Percentiles rank a stretch among this genome's conserved stretches.
These are phyloP conservation scores for Cephaloascus albidus DNA, from an alignment of 805 yeast species.

Conservation along the genomic window DNA sequence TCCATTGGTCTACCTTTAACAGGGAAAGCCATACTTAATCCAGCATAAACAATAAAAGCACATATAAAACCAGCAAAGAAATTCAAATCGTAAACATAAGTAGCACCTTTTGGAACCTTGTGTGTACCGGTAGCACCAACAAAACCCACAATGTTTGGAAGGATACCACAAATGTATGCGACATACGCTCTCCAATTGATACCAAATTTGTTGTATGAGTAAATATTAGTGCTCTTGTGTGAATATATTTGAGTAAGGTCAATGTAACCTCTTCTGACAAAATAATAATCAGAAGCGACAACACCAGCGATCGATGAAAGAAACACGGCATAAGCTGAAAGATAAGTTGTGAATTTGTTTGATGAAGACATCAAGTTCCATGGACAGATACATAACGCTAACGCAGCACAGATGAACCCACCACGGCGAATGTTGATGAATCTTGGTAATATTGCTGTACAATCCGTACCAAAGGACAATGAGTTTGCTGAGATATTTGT, in stretches of 20 bases:
- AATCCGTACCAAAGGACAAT: conserved; percentile 64
- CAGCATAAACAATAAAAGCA: conserved; percentile 45
- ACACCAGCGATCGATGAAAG: conserved; percentile 79
- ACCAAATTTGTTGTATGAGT: conserved; percentile 56
- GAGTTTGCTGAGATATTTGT: conserved; percentile 70
- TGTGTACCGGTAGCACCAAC: conserved; percentile 73
- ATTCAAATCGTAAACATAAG: conserved; percentile 60
- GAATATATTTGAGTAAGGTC: conserved; percentile 57
- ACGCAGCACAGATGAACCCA: conserved; percentile 62
- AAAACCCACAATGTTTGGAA: conserved; percentile 81
- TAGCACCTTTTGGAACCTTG: conserved; percentile 69
- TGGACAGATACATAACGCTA: conserved; percentile 70
- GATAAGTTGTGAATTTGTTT: conserved; percentile 67
- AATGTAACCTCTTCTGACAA: conserved; percentile 67
- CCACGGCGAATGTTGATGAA: conserved; percentile 73
- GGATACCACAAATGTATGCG: conserved; percentile 73
- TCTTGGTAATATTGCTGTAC: conserved; percentile 55
- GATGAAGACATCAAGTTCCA: conserved; percentile 72
- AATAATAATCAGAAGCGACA: conserved; percentile 55
- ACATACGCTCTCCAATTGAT: conserved; percentile 77
- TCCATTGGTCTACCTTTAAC: conserved; percentile 28
- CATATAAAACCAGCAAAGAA: conserved; percentile 69
- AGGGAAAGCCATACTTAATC: conserved; percentile 46
- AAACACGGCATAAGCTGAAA: conserved; percentile 77
- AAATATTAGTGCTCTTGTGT: conserved; percentile 26